Conservation (phyloP, 495 filamentous ascomycete genomes). For the Chaetomium tenue region DNA sequence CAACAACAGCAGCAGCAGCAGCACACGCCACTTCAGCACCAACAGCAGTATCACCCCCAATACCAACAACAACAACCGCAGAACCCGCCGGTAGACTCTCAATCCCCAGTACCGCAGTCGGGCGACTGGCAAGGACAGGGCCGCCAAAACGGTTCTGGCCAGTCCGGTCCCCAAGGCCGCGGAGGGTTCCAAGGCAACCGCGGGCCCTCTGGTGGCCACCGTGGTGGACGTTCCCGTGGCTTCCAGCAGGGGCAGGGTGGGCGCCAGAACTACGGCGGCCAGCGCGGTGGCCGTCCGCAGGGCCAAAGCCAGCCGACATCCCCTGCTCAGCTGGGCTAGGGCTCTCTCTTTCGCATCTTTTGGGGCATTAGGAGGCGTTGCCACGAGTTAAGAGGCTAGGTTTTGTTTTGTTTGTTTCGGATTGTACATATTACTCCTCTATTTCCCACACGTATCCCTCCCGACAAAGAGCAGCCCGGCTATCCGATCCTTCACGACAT, state of each 20-base stretch:
- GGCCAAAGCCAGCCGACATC: constrained; percentile 34
- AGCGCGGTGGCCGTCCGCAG: constrained; percentile 41
- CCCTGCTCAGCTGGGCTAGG: constrained; percentile 33
- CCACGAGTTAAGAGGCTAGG: constrained; percentile 24
- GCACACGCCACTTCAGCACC: constrained; percentile 28
- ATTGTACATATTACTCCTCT: constrained; percentile 38
- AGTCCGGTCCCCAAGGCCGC: constrained; percentile 28
- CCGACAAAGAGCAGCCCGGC: not conserved
- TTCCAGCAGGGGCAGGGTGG: constrained; percentile 38
- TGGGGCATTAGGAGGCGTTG: constrained; percentile 10
- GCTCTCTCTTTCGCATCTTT: constrained; percentile 8
- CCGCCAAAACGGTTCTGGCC: constrained; percentile 30
- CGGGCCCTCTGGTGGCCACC: constrained; percentile 34
- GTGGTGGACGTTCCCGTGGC: constrained; percentile 38
- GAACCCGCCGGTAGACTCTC: constrained; percentile 28
- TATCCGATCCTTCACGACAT: constrained; percentile 2
- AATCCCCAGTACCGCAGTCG: constrained; percentile 26
- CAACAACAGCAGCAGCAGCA: constrained; percentile 24
- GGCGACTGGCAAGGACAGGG: constrained; percentile 32
- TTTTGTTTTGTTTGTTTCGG: constrained; percentile 22
- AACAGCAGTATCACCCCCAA: too few relatives aligned
- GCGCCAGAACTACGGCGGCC: constrained; percentile 46
- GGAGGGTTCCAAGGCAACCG: constrained; percentile 43
- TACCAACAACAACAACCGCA: constrained; percentile 30
- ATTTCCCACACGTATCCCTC: constrained; percentile 13